Evolutionary conservation across 208 protist species (phyloP), one percentile per base, ranked within the genome.

Genomic region (Trypanosoma mega): DNA sequence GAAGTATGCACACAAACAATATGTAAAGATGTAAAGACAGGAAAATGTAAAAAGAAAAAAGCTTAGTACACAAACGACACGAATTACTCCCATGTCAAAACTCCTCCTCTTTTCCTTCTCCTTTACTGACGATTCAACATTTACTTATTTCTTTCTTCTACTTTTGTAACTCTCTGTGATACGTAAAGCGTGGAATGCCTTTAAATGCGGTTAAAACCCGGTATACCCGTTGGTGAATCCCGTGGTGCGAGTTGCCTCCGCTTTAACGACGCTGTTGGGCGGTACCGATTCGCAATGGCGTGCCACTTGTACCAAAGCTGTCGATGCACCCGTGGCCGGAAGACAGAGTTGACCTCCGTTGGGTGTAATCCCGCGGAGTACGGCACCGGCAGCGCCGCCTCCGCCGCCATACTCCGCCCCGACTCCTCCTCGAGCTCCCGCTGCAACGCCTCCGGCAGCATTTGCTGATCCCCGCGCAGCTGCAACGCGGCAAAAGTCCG

Each of bases 291-390:
- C 0, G 90, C 90, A 50, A 96, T 92, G 31, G 75, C 66, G 50
- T 96, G 90, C 87, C 90, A 96, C 76, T 90, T 78, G 37, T 93
- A 93, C 90, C 90, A 96, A 44, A 91, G 68, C 61, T 93, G 86
- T 4, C 90, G 76, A 67, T 92, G 87, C 72, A 96, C 86, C 31
- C 86, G 79, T 8, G 90, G 90, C 14, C 90, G 81, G 63, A 96
- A 96, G 27, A 83, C 80, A 18, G 80, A 86, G 44, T 93, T 82
- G 23, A 88, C 80, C 58, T 92, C 85, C 0, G 82, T 90, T 47
- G 45, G 27, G 67, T 92, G 84, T 39, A 95, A 68, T 20, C 85
- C 85, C 9, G 85, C 85, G 20, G 85, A 90, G 68, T 88, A 92
- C 16, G 88, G 89, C 29, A 74, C 72, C 41, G 75, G 73, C 33